Evolutionary conservation across 306 rosid genomes (phyloP), one percentile per base, ranked within the genome.

Genomic region (Styphnolobium japonicum): DNA sequence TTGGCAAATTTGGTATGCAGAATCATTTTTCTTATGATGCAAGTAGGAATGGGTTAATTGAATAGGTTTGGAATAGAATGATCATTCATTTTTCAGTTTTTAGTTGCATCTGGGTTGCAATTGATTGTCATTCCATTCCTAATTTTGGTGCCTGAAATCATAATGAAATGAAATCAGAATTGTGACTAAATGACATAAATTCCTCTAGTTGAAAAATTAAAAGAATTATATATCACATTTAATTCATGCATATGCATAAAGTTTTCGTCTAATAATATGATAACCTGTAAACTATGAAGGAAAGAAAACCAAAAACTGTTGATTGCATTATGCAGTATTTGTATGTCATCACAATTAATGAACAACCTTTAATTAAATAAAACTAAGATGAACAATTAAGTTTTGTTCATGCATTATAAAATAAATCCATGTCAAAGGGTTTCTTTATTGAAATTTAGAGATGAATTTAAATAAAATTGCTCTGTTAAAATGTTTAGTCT

Each of bases 1-100:
- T 34, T 33, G 43, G 62, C 72, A 14, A 48, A 11, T 21, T 71
- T 78, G 51, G 46, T 55, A 23, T 61, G 25, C 51, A 7, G 31
- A 78, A 56, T 69, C 29, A 34, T 22, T 67, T 73, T 42, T 25
- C 72, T 78, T 43, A 40, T n/a, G 49, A 52, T 78, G 45, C 31
- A 45, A 48, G 60, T 73, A 53, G 74, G 65, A 77, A 60, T 61
- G 57, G 21, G 5, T 62, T 62, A 33, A 31, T 62, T 16, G 19
- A 58, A 45, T 71, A 45, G 31, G 10, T 45, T 62, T 76, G 76
- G n/a, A 77, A 61, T 67, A 42, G 81, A 81, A 51, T 40, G 37
- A n/a, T 71, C 53, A 65, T 34, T 14, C 52, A 48, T 23, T 11
- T 36, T 43, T 69, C 60, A 29, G 62, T 34, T 4, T 64, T 53